phyloP scores from a whole-genome alignment of 352 stramenopile species.

The Phytopythium boreale region DNA sequence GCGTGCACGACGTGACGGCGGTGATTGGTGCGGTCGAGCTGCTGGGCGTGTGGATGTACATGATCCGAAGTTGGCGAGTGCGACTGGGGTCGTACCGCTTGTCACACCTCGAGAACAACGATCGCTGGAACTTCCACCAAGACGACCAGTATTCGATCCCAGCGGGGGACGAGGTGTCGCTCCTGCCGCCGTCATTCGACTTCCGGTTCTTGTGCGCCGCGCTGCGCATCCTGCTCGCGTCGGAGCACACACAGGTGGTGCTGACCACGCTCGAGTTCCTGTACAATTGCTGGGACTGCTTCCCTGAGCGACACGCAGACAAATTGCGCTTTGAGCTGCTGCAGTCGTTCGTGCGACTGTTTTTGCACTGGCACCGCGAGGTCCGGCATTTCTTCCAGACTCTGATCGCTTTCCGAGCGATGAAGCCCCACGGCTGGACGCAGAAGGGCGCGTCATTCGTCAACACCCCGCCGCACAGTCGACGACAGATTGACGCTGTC shows the following conservation, averaged over 20 bases:
- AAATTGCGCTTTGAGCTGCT: slow-evolving; percentile 83
- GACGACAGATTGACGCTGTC: slow-evolving; percentile 85
- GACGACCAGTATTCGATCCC: slow-evolving; percentile 89
- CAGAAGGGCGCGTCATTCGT: slow-evolving; percentile 84
- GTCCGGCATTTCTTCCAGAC: slow-evolving; percentile 87
- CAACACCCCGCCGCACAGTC: slow-evolving; percentile 82
- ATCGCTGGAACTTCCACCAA: slow-evolving; percentile 90
- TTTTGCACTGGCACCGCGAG: slow-evolving; percentile 87
- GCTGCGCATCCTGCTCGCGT: slow-evolving; percentile 75
- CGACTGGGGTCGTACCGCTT: slow-evolving; percentile 82
- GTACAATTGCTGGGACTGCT: slow-evolving; percentile 90
- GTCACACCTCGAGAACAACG: slow-evolving; percentile 87
- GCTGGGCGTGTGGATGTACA: slow-evolving; percentile 90
- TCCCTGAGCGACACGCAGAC: slow-evolving; percentile 84
- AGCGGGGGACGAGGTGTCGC: slow-evolving; percentile 79
- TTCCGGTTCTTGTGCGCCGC: slow-evolving; percentile 84
- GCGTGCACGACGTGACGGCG: slow-evolving; percentile 82
- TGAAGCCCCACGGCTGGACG: slow-evolving; percentile 86
- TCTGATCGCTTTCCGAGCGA: slow-evolving; percentile 78
- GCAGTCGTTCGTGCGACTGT: slow-evolving; percentile 74
- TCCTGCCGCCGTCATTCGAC: slow-evolving; percentile 85
- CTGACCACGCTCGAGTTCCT: slow-evolving; percentile 86
- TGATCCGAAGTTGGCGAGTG: slow-evolving; percentile 90
- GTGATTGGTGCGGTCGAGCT: slow-evolving; percentile 86
- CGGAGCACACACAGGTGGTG: slow-evolving; percentile 85